phyloP scores from a whole-genome alignment of 2,329 filamentous ascomycete genomes.

The Pseudocercospora macadamiae region DNA sequence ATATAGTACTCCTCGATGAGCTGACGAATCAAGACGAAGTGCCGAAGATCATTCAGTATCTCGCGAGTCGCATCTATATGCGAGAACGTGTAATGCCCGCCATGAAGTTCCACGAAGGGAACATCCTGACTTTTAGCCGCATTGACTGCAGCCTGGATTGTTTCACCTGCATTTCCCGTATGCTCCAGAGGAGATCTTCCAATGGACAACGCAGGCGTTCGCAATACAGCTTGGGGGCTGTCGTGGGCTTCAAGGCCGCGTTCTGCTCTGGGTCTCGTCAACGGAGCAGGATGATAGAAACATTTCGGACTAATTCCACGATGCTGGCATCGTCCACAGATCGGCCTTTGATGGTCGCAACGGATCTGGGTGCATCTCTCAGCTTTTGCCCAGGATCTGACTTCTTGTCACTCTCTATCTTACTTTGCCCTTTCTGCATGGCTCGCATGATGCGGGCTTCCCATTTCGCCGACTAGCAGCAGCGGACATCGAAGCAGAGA shows the following conservation, averaged over 20 bases:
- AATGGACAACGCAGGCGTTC: too few species aligned
- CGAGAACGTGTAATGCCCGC: too few species aligned
- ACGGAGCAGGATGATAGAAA: constrained; percentile 26
- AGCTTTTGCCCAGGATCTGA: too few species aligned
- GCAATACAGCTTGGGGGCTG: neutral
- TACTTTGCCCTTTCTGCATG: constrained; percentile 16
- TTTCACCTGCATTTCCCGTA: too few species aligned
- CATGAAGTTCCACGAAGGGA: too few species aligned
- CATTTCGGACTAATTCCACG: constrained; percentile 15
- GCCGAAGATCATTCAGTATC: neutral
- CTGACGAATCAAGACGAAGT: neutral
- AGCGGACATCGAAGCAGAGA: neutral
- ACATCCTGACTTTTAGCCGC: too few species aligned
- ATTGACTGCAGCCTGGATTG: too few species aligned
- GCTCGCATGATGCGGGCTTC: constrained; percentile 26
- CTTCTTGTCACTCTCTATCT: neutral
- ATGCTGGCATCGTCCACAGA: constrained; percentile 21
- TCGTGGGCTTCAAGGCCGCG: neutral
- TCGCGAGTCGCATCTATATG: neutral
- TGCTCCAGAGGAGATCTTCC: too few species aligned
- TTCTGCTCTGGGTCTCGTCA: constrained; percentile 12
- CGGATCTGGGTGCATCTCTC: constrained; percentile 20
- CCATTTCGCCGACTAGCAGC: constrained; percentile 23
- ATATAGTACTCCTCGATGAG: neutral
- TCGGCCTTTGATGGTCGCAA: constrained; percentile 21